phyloP scores from a whole-genome alignment of 441 rosid genomes.

The Pelargonium australe region DNA sequence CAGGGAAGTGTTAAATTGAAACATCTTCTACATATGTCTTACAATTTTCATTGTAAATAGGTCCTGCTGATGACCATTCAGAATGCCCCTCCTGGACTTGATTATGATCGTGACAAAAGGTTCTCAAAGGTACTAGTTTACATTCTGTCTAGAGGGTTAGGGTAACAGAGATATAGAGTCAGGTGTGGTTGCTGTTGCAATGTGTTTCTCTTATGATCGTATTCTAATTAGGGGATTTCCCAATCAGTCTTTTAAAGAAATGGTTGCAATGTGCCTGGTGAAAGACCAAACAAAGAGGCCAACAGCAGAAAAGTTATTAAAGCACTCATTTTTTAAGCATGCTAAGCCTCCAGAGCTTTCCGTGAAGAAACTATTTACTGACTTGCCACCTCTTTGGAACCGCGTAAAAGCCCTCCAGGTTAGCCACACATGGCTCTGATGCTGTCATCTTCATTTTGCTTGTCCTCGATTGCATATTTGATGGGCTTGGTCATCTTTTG shows the following conservation, averaged over 20 bases:
- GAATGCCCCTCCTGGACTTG: conserved; percentile 98
- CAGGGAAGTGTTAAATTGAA: neutral
- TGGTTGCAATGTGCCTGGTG: conserved; percentile 99
- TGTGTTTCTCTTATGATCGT: conserved; percentile 24
- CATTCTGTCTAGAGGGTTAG: conserved; percentile 47
- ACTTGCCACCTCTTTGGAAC: conserved; percentile 80
- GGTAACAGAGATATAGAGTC: neutral
- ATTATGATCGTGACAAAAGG: conserved; percentile 96
- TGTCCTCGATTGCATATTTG: conserved; percentile 15
- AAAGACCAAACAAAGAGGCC: conserved; percentile 99
- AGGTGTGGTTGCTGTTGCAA: conserved; percentile 11
- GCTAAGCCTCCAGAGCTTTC: conserved; percentile 84
- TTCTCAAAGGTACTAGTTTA: conserved; percentile 90
- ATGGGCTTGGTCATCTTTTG: conserved; percentile 25
- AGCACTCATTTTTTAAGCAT: conserved; percentile 85
- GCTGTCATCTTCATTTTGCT: conserved; percentile 18
- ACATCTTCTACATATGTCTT: conserved; percentile 9
- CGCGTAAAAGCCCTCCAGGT: conserved; percentile 97
- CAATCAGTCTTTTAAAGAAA: conserved; percentile 98
- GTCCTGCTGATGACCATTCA: conserved; percentile 98
- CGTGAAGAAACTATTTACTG: conserved; percentile 67
- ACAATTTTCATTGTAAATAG: conserved; percentile 29
- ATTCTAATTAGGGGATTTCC: conserved; percentile 85
- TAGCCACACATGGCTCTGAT: conserved; percentile 19
- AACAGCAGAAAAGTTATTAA: conserved; percentile 85